Evolutionary conservation across 2,329 filamentous ascomycete species (phyloP), one percentile per base, ranked within the genome.

Genomic region (Nannizziopsis arthrosporioides): DNA sequence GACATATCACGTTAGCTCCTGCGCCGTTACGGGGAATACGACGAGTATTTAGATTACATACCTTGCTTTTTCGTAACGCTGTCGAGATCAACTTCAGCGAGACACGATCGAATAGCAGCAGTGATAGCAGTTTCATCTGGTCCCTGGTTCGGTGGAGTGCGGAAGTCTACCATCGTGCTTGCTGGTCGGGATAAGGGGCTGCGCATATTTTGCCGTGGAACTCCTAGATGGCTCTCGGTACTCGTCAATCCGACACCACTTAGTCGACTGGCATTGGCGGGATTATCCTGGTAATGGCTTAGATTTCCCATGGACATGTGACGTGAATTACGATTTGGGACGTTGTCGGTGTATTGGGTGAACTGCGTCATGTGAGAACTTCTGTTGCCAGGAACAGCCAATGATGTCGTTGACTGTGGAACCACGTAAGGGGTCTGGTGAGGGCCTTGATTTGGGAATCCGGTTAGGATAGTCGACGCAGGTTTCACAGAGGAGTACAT

Each of bases 21-120:
- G 30, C 17, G 14, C 30, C 1, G 2, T 6, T 10, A 5, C 7
- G 22, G 22, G 7, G 22, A 27, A 42, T 10, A 6, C 12, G 27
- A 15, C 9, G 1, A 27, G 17, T 3, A 19, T 22, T 18, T 18
- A 9, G 17, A 38, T 9, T 39, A 62, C 65, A 71, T 71, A 63
- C 80, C 70, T 70, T 96, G 90, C 72, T 98, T 98, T 80, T 96
- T 98, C 5, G 92, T 98, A 42, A 96, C 86, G n/a, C 78, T 90
- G 64, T 98, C 92, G 37, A 98, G 74, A 65, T 98, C 90, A 0
- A 95, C 88, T 60, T 95, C 90, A 12, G 75, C 70, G 53, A 98
- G 73, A 57, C 92, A 92, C 44, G 76, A 73, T 59, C 87, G 84
- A 53, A 96, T 90, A 1, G 85, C 84, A 52, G 93, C 85, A 14